phyloP scores from a whole-genome alignment of 257 asterid genomes.

The Sherardia arvensis region DNA sequence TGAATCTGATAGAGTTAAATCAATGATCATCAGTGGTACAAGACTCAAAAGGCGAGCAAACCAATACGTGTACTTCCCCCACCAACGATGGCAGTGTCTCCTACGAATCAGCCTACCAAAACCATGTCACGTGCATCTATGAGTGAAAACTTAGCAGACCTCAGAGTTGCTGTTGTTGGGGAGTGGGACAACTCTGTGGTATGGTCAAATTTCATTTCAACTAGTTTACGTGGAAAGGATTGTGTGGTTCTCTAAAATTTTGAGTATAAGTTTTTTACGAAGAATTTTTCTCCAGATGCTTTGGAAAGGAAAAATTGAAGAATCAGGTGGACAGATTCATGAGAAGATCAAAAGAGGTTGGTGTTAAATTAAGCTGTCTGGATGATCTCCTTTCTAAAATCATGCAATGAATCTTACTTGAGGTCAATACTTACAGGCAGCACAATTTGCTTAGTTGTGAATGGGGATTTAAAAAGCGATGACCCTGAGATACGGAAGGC shows the following conservation, averaged over 20 bases:
- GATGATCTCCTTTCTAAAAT: slow-evolving; percentile 10
- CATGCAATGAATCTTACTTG: slow-evolving; percentile 7
- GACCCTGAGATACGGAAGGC: slow-evolving; percentile 76
- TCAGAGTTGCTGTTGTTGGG: slow-evolving; percentile 59
- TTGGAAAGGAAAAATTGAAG: slow-evolving; percentile 65
- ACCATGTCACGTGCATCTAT: slow-evolving; percentile 28
- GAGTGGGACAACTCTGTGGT: slow-evolving; percentile 41
- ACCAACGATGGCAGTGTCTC: slow-evolving; percentile 34
- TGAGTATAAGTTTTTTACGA: slow-evolving; percentile 3
- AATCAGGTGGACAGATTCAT: slow-evolving; percentile 72
- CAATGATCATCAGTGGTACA: slow-evolving; percentile 66
- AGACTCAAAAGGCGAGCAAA: slow-evolving; percentile 73
- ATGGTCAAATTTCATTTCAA: slow-evolving; percentile 13
- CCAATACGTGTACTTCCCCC: slow-evolving; percentile 60
- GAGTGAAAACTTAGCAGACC: slow-evolving; percentile 49
- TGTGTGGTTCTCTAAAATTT: neutral
- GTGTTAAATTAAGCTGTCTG: slow-evolving; percentile 9
- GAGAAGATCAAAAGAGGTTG: slow-evolving; percentile 60
- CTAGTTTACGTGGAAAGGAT: neutral
- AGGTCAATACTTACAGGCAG: slow-evolving; percentile 39
- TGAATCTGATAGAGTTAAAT: slow-evolving; percentile 13
- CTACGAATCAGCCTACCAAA: slow-evolving; percentile 34
- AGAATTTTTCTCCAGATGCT: slow-evolving; percentile 36
- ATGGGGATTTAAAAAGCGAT: slow-evolving; percentile 32
- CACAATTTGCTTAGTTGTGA: slow-evolving; percentile 69